These are phyloP conservation scores for Eremochloa ophiuroides DNA, from an alignment of 176 grass and related monocot genomes.

Conservation along the genomic window DNA sequence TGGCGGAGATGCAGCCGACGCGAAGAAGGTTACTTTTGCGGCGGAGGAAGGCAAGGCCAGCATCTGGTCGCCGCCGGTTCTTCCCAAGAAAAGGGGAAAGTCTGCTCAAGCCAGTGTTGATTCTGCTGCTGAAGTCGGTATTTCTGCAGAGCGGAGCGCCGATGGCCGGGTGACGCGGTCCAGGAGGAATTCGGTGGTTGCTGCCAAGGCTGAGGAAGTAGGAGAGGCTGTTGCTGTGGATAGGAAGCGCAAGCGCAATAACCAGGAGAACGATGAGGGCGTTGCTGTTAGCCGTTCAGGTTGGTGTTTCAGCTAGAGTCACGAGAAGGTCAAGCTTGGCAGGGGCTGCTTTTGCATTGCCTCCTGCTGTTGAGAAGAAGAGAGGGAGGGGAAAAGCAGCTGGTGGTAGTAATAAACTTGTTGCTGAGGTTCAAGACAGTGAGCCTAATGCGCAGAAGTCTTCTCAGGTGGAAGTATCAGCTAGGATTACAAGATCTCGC, in stretches of 20 bases:
- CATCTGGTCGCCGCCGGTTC: background rate
- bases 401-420: background rate
- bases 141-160: background rate
- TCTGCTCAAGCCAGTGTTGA: background rate
- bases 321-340: slow-evolving; percentile 16
- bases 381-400: background rate
- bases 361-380: slow-evolving; percentile 31
- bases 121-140: background rate
- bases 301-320: slow-evolving; percentile 17
- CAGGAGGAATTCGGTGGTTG: background rate
- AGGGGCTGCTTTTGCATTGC: background rate
- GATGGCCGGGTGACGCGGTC: background rate
- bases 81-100: background rate
- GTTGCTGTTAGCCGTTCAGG: background rate
- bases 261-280: background rate
- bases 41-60: background rate
- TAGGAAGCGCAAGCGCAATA: slow-evolving; percentile 21
- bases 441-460: background rate
- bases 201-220: background rate
- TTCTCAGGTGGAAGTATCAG: slow-evolving; percentile 1
- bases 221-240: background rate
- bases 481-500: slow-evolving; percentile 14
- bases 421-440: background rate
- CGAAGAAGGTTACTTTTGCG: slow-evolving; percentile 47
- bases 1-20: background rate